A percentile compares a stretch with the other conserved stretches of the same genome.
Evolutionary conservation across 345 rosid species (phyloP).

Genomic region (Citrus cavaleriei): DNA sequence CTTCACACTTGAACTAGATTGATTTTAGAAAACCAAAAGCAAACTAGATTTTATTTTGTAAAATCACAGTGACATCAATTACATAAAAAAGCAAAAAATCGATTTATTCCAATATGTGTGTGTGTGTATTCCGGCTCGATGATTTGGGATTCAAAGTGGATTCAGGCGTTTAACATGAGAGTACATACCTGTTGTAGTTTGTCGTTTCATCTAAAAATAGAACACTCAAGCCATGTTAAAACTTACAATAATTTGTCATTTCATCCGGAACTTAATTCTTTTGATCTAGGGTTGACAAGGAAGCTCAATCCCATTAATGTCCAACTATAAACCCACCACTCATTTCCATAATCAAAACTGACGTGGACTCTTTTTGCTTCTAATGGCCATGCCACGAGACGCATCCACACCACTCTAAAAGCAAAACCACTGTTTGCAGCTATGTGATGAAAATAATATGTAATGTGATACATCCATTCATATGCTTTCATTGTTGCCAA

Average conservation of each 20-base stretch:
- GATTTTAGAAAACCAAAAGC: too few relatives aligned
- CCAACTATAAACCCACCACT: neutral
- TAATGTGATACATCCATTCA: neutral
- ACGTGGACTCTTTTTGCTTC: neutral
- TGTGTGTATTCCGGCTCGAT: neutral
- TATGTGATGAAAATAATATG: neutral
- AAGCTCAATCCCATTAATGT: neutral
- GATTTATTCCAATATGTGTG: too few relatives aligned
- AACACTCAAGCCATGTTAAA: neutral
- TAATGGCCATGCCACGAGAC: neutral
- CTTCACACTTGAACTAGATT: too few relatives aligned
- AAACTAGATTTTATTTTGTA: too few relatives aligned
- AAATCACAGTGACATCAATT: too few relatives aligned
- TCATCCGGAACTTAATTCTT: neutral
- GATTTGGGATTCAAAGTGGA: too few relatives aligned
- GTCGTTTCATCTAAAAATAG: too few relatives aligned
- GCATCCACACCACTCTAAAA: neutral
- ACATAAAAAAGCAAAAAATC: too few relatives aligned
- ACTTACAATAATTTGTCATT: neutral
- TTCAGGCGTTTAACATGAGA: too few relatives aligned
- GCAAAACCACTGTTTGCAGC: too few relatives aligned
- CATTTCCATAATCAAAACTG: neutral
- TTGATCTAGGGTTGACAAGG: neutral
- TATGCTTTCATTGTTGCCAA: neutral
- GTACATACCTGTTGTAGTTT: too few relatives aligned